Conservation (phyloP, 257 asterid species). For the Galeopsis tetrahit region DNA sequence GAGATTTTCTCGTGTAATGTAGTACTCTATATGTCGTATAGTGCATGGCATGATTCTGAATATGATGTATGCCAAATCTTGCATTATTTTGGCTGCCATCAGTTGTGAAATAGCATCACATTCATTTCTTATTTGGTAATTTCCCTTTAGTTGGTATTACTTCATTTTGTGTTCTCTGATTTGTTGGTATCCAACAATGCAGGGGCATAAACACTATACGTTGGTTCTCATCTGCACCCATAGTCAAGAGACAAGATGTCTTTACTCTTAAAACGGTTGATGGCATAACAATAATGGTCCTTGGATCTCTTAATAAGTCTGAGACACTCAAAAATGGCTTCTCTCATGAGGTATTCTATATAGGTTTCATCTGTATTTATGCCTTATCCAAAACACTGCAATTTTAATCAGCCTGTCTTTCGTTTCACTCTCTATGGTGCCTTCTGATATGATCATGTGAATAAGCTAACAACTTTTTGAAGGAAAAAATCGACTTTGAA, state of each 20-base stretch:
- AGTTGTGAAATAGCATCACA: constrained; percentile 1
- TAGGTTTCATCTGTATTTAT: neutral
- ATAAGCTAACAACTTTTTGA: neutral
- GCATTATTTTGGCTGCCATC: constrained; percentile 18
- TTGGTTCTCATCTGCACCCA: constrained; percentile 56
- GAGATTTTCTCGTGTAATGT: neutral
- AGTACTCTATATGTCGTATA: neutral
- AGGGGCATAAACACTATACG: constrained; percentile 53
- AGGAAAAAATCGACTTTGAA: neutral
- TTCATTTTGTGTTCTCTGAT: constrained; percentile 8
- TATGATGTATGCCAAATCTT: constrained; percentile 6
- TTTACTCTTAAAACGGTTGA: constrained; percentile 64
- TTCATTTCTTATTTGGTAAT: constrained; percentile 23
- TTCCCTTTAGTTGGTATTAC: constrained; percentile 19
- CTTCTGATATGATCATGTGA: neutral
- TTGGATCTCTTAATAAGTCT: constrained; percentile 57
- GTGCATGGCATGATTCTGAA: neutral
- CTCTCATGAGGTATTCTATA: constrained; percentile 52
- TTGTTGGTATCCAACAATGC: constrained; percentile 29
- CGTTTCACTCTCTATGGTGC: neutral
- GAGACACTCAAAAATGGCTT: constrained; percentile 68
- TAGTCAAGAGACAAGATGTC: constrained; percentile 58
- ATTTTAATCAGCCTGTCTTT: neutral
- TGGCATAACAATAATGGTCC: constrained; percentile 57
- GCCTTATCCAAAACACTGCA: neutral